Percentiles rank a stretch among this genome's conserved stretches.
Evolutionary conservation across 1,284 basidiomycete genomes (phyloP).

Genomic region (Acaromyces ingoldii): DNA sequence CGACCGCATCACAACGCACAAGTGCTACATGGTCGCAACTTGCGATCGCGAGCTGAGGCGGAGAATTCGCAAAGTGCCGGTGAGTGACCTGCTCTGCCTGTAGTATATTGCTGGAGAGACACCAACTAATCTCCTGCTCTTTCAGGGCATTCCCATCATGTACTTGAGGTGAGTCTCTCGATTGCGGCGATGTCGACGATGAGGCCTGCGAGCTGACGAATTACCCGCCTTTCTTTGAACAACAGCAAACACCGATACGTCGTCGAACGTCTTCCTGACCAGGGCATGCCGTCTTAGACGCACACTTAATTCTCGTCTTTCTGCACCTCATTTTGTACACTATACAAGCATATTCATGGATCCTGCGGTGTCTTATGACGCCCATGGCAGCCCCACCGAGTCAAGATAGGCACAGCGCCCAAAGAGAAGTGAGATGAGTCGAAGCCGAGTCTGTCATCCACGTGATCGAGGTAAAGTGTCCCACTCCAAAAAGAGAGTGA

Average conservation of each 20-base stretch:
- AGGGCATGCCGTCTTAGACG: conserved; percentile 35
- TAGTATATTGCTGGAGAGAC: background rate
- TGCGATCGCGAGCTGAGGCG: conserved; percentile 92
- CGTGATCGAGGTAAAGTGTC: no score
- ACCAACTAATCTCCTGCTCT: background rate
- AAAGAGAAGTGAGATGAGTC: no score
- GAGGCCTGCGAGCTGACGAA: no score
- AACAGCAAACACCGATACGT: conserved; percentile 42
- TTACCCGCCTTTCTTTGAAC: no score
- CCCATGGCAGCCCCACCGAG: no score
- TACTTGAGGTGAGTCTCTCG: no score
- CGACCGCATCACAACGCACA: conserved; percentile 86
- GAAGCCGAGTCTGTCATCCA: no score
- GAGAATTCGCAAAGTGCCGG: conserved; percentile 70
- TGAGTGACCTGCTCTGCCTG: conserved; percentile 57
- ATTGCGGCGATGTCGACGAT: no score
- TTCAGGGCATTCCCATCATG: conserved; percentile 47
- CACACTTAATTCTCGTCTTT: background rate
- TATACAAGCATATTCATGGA: background rate
- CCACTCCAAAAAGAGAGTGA: no score
- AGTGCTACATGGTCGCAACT: conserved; percentile 96
- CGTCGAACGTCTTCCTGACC: conserved; percentile 48
- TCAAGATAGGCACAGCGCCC: no score
- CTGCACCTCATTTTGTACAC: background rate
- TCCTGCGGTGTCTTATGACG: background rate